A percentile compares a stretch with the other conserved stretches of the same genome.
Evolutionary conservation across 2,329 filamentous ascomycete genomes (phyloP).

Genomic region (Pseudogymnoascus sp.): DNA sequence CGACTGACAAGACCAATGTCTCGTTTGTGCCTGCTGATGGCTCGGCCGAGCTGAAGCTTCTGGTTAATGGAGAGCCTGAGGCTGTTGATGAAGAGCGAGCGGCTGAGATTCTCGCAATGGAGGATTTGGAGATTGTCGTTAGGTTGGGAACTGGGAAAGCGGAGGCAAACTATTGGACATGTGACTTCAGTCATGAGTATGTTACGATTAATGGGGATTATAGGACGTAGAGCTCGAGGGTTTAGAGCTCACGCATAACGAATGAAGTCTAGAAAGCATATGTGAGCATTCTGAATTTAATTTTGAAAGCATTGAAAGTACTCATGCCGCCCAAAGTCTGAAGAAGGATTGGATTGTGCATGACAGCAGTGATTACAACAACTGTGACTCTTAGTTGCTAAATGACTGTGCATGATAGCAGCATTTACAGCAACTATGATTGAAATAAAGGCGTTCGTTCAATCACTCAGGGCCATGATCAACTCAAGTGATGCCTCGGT

Average conservation of each 20-base stretch:
- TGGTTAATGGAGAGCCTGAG: slow-evolving; percentile 76
- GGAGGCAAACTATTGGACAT: slow-evolving; percentile 73
- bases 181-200: slow-evolving; percentile 80
- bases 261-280: not conserved
- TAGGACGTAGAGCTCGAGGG: slow-evolving; percentile 40
- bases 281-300: not conserved
- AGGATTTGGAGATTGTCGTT: slow-evolving; percentile 74
- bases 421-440: not conserved
- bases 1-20: slow-evolving; percentile 65
- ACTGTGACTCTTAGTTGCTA: not conserved
- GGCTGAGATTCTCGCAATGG: slow-evolving; percentile 67
- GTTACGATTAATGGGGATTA: slow-evolving; percentile 62
- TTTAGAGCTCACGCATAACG: not conserved
- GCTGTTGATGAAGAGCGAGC: slow-evolving; percentile 69
- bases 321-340: not conserved
- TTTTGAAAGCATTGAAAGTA: not conserved
- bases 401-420: not conserved
- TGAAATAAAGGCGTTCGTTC: not conserved
- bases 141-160: slow-evolving; percentile 60
- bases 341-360: not conserved
- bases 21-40: slow-evolving; percentile 73
- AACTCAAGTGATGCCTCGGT: not conserved
- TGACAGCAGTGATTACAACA: not conserved
- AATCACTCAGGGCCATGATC: too few relatives aligned
- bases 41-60: slow-evolving; percentile 65